A percentile compares a stretch with the other conserved stretches of the same genome.
phyloP scores from a whole-genome alignment of 495 filamentous ascomycete species.

The Hypoxylon lenormandii region DNA sequence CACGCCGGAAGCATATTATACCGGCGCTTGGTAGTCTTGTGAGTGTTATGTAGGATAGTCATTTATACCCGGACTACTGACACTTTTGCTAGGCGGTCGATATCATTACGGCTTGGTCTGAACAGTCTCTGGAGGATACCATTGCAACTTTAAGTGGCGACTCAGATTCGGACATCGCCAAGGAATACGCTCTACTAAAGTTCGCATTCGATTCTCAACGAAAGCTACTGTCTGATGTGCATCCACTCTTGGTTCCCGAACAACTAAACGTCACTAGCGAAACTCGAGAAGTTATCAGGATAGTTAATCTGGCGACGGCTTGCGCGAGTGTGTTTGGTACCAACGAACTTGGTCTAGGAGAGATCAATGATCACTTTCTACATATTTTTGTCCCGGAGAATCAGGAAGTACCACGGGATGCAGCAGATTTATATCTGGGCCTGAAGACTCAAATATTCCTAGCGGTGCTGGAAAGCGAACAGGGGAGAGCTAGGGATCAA shows the following conservation, averaged over 20 bases:
- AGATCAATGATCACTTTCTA: slow-evolving; percentile 85
- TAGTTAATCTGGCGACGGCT: slow-evolving; percentile 88
- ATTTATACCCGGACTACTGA: slow-evolving; percentile 16
- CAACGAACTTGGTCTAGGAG: slow-evolving; percentile 82
- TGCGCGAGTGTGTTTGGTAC: slow-evolving; percentile 84
- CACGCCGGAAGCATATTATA: slow-evolving; percentile 53
- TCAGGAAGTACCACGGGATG: slow-evolving; percentile 75
- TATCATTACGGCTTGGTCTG: slow-evolving; percentile 59
- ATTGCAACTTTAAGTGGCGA: slow-evolving; percentile 75
- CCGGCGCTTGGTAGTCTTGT: slow-evolving; percentile 59
- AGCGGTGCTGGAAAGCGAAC: slow-evolving; percentile 69
- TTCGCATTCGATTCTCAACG: slow-evolving; percentile 84
- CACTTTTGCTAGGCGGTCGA: slow-evolving; percentile 55
- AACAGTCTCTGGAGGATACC: slow-evolving; percentile 69
- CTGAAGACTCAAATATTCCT: slow-evolving; percentile 89
- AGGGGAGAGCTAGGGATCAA: slow-evolving; percentile 72
- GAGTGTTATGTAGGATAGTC: slow-evolving; percentile 16
- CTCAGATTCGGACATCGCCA: slow-evolving; percentile 77
- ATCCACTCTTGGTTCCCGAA: slow-evolving; percentile 76
- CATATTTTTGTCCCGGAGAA: slow-evolving; percentile 85
- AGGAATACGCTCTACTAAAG: slow-evolving; percentile 83
- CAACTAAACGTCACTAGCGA: slow-evolving; percentile 73
- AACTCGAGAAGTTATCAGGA: slow-evolving; percentile 76
- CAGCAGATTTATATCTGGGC: slow-evolving; percentile 78
- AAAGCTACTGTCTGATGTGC: slow-evolving; percentile 76